These are phyloP conservation scores for Botrytis elliptica DNA, from an alignment of 2,329 filamentous ascomycete genomes.

Conservation along the genomic window DNA sequence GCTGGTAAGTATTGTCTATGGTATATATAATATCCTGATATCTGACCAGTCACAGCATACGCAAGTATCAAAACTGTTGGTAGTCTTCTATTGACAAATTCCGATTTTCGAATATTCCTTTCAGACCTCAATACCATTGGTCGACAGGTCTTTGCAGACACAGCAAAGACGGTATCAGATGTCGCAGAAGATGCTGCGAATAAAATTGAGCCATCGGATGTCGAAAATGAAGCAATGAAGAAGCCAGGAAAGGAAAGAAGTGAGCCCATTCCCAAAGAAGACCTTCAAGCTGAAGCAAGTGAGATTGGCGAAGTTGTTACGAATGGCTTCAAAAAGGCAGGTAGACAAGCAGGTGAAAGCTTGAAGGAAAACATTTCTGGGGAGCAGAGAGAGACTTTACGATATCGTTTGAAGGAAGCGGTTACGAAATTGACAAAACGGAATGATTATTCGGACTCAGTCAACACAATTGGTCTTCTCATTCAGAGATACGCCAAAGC, in stretches of 20 bases:
- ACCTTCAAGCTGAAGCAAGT: conserved; percentile 58
- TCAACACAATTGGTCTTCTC: conserved; percentile 72
- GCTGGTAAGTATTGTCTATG: conserved; percentile 53
- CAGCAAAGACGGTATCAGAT: conserved; percentile 73
- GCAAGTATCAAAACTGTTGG: conserved; percentile 80
- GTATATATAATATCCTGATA: conserved; percentile 27
- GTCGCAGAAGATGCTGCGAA: conserved; percentile 74
- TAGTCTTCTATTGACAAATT: conserved; percentile 82
- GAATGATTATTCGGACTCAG: conserved; percentile 81
- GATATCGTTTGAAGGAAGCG: conserved; percentile 73
- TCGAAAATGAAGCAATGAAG: conserved; percentile 56
- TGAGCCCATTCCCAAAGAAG: conserved; percentile 53
- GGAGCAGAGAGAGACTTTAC: conserved; percentile 69
- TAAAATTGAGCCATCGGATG: conserved; percentile 65
- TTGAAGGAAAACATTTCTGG: conserved; percentile 70
- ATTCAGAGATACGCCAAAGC: conserved; percentile 74
- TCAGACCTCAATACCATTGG: conserved; percentile 76
- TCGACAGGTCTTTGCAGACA: conserved; percentile 82
- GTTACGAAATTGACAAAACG: conserved; percentile 72
- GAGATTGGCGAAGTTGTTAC: conserved; percentile 48
- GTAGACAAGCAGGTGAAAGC: conserved; percentile 64
- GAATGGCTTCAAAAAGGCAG: conserved; percentile 49
- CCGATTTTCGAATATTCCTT: conserved; percentile 84
- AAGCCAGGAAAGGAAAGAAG: conserved; percentile 37
- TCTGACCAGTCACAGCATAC: conserved; percentile 55